Base-by-base conservation (phyloP, 768 basidiomycete species). In the Pleurotus platypus region DNA sequence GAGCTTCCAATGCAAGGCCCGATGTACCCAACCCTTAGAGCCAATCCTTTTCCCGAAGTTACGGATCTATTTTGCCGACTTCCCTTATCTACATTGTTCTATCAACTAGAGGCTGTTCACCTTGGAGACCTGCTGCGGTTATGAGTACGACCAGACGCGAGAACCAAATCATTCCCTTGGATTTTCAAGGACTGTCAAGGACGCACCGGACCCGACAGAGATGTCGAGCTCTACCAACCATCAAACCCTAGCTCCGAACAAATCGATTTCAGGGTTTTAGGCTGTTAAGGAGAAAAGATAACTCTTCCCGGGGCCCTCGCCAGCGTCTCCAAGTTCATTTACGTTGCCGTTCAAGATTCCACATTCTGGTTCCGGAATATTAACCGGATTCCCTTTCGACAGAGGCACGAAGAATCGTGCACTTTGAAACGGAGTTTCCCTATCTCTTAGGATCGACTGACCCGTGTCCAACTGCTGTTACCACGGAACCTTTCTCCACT, bases 401-500 rank as follows among this genome's bases (percentile, higher is more conserved):
- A 80, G 76, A 71, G 78, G 81, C 81, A 81, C 79, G 75, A 79
- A 72, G 7, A 42, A 42, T 42, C 39, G 39, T 42, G 5, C 39
- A 42, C 39, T 42, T 42, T 42, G 39, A 42, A 42, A 42, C 39
- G 39, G 42, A 43, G 42, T 13, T 85, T 80, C 78, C 83, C 82
- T 43, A 84, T 79, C 78, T 82, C 83, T 85, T 85, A 85, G 83
- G 85, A 87, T 85, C 84, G 84, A 86, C 85, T 88, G 78, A 87
- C 85, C 85, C 85, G 83, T 86, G 85, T 86, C 81, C 86, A 87
- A 87, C 84, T 85, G 83, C 84, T 86, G 85, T 87, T 86, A 85
- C 82, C 86, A 86, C 82, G 84, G 84, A 86, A 86, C 86, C 85
- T 85, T 87, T 88, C 81, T 85, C 86, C 86, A 87, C 86, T 87